Evolutionary conservation across 192 early-diverging fungal species (phyloP).

Genomic region (Backusella liffmaniae): DNA sequence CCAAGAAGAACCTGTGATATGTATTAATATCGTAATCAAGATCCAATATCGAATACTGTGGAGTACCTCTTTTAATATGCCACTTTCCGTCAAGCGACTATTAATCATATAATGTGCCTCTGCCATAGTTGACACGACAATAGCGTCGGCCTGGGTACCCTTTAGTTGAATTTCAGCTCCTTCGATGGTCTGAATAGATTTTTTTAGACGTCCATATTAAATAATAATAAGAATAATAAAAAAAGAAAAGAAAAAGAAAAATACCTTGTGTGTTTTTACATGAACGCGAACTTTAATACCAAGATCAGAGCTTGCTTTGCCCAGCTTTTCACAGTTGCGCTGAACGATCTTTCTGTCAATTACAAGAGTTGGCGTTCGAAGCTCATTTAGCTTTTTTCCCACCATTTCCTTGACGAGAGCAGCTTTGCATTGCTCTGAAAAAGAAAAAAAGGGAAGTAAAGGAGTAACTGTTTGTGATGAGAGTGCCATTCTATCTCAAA

Average conservation of each 20-base stretch:
- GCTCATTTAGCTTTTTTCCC: slow-evolving; percentile 27
- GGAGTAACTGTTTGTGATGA: slow-evolving; percentile 25
- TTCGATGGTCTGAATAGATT: slow-evolving; percentile 26
- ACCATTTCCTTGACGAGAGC: slow-evolving; percentile 24
- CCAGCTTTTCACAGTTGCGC: slow-evolving; percentile 22
- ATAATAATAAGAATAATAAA: neutral
- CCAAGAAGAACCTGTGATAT: slow-evolving; percentile 20
- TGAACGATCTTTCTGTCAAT: slow-evolving; percentile 29
- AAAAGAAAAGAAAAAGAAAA: too few species aligned
- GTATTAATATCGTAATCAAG: neutral
- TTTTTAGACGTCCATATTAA: neutral
- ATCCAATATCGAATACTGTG: neutral
- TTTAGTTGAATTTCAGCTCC: slow-evolving; percentile 28
- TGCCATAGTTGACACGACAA: slow-evolving; percentile 36
- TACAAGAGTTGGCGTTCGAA: slow-evolving; percentile 32
- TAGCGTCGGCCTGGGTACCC: slow-evolving; percentile 19
- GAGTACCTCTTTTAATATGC: slow-evolving; percentile 28
- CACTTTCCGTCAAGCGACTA: slow-evolving; percentile 18
- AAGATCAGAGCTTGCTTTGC: slow-evolving; percentile 4
- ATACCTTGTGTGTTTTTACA: slow-evolving; percentile 39
- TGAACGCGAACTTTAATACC: slow-evolving; percentile 31
- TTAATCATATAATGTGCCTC: slow-evolving; percentile 35
- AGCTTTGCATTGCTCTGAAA: slow-evolving; percentile 16
- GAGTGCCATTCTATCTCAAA: neutral
- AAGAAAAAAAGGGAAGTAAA: slow-evolving; percentile 20